Base-by-base conservation (phyloP, 805 yeast species). In the Nakazawaea peltata region DNA sequence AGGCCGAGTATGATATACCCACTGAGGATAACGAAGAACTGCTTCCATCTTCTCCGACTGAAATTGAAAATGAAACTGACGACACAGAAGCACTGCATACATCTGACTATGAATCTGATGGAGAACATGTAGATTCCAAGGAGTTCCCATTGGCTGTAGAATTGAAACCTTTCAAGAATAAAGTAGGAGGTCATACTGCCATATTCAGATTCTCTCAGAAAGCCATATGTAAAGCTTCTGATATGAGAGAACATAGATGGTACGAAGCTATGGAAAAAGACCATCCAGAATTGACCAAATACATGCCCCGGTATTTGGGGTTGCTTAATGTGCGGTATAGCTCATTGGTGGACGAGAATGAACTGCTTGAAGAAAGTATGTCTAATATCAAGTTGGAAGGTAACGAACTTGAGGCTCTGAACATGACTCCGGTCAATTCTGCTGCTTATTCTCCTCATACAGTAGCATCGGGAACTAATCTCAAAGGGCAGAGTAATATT, bases 161-260 rank as follows among this genome's bases (percentile, higher is more conserved):
- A 53, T 60, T 90, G 40, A 74, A 84, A 36, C 97, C 97, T 2
- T 90, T 88, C 59, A 78, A 80, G 37, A 87, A 92, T 53, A 87
- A 84, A 51, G 97, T 92, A 16, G 99, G 99, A 6, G 99, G 99
- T 0, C 99, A 92, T 54, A 90, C 97, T 0, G 97, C 97, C 1
- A 87, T 92, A 24, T 92, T 90, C 61, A 73, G 90, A 44, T 92
- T 92, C 53, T 81, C 94, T 4, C 83, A 78, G 46, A 67, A 84
- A 40, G 97, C 97, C 0, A 95, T 92, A 13, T 92, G 97, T 57
- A 92, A 92, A 56, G 92, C 92, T 1, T 64, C 94, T 41, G 85
- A 87, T 41, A 86, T 84, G 48, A 69, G 95, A 39, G 99, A 92
- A 51, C 85, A 92, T 57, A 60, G 67, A 42, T 88, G 95, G 81